Percentiles rank a stretch among this genome's conserved stretches.
phyloP scores from a whole-genome alignment of 345 rosid genomes.

The Stellera chamaejasme region DNA sequence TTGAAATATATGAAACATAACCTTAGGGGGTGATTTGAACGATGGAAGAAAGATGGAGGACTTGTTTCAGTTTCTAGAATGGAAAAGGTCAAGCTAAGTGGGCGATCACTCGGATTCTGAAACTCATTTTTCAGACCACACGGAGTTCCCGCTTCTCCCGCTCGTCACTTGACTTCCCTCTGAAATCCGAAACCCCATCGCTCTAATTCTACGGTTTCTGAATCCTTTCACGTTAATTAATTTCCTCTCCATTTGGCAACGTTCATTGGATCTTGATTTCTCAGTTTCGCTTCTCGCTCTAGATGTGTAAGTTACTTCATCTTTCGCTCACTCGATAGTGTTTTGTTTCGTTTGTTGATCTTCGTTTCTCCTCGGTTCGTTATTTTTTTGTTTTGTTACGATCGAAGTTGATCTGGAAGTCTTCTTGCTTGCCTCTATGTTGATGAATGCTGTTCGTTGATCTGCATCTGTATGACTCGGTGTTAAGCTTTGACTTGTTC shows the following conservation, averaged over 20 bases:
- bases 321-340: neutral
- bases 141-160: slow-evolving; percentile 51
- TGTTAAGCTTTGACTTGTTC: no score
- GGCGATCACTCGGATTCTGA: slow-evolving; percentile 12
- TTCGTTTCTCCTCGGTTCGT: neutral
- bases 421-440: no score
- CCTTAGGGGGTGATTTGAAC: no score
- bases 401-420: neutral
- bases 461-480: no score
- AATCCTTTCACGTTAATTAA: neutral
- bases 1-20: no score
- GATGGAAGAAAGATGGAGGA: no score
- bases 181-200: neutral
- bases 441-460: no score
- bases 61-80: no score
- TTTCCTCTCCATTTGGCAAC: neutral
- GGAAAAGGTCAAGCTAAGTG: no score
- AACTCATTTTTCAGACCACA: neutral
- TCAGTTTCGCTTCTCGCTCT: slow-evolving; percentile 4
- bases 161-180: slow-evolving; percentile 11
- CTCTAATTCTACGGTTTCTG: slow-evolving; percentile 7
- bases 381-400: neutral
- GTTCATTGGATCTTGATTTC: neutral
- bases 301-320: slow-evolving; percentile 31
- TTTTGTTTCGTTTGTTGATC: neutral